A percentile compares a stretch with the other conserved stretches of the same genome.
Conservation (phyloP, 331 rosid species). For the Rhamnella rubrinervis region DNA sequence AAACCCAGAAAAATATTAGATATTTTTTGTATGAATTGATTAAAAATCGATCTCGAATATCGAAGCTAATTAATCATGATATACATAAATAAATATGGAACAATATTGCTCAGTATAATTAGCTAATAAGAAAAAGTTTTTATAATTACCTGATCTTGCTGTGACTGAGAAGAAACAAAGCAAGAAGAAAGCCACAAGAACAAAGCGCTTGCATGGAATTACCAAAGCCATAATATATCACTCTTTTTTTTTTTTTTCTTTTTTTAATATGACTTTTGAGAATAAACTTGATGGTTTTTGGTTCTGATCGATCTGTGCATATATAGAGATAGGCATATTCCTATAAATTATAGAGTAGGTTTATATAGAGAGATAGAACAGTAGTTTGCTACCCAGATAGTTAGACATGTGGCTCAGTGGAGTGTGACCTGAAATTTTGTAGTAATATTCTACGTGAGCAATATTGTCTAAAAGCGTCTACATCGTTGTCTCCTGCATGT, state of each 20-base stretch:
- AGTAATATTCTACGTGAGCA: constrained; percentile 32
- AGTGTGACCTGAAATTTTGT: constrained; percentile 9
- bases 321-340: too few species aligned
- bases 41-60: background rate
- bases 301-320: background rate
- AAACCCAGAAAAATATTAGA: background rate
- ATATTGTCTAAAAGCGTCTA: constrained; percentile 44
- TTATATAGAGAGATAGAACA: constrained; percentile 12
- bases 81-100: background rate
- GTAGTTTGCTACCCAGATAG: constrained; percentile 16
- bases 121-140: background rate
- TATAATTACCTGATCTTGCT: constrained; percentile 47
- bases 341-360: background rate
- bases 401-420: constrained; percentile 22
- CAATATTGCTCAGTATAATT: background rate
- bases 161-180: constrained; percentile 51
- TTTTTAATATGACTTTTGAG: background rate
- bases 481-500: constrained; percentile 61
- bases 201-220: constrained; percentile 35
- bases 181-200: constrained; percentile 47
- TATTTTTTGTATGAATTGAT: background rate
- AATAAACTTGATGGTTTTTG: background rate
- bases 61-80: background rate
- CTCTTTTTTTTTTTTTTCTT: background rate
- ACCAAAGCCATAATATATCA: constrained; percentile 26